Conservation (phyloP, 108 stramenopile species). For the Fistulifera solaris region DNA sequence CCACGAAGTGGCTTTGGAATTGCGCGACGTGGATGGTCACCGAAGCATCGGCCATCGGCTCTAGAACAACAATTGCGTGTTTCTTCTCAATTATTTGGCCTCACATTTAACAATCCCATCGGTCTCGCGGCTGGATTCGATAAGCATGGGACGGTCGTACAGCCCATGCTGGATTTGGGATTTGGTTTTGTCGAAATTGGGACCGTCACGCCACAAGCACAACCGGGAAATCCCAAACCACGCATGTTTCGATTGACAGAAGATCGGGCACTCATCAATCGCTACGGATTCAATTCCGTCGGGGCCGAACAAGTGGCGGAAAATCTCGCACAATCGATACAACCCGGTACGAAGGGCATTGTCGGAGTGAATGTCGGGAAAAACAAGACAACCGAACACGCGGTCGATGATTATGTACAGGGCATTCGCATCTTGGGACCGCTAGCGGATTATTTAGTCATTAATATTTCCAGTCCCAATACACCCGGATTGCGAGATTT, state of each 20-base stretch:
- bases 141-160: conserved; percentile 81
- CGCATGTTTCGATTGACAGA: conserved; percentile 88
- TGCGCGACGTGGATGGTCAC: conserved; percentile 33
- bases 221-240: conserved; percentile 92
- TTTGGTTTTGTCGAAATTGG: conserved; percentile 89
- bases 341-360: conserved; percentile 23
- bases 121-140: conserved; percentile 97
- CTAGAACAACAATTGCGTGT: conserved; percentile 23
- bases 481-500: conserved; percentile 87
- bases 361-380: conserved; percentile 89
- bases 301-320: conserved; percentile 55
- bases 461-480: conserved; percentile 89
- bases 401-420: conserved; percentile 68
- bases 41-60: conserved; percentile 34
- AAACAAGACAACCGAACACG: conserved; percentile 70
- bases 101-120: conserved; percentile 61
- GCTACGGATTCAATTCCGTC: conserved; percentile 91
- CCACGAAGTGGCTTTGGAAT: conserved; percentile 40
- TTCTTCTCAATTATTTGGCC: not conserved
- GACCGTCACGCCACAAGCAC: conserved; percentile 83
- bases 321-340: conserved; percentile 18
- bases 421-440: conserved; percentile 75
- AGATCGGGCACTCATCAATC: conserved; percentile 89
- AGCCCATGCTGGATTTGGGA: conserved; percentile 70
- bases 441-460: conserved; percentile 91